Conservation (phyloP, 225 moss, liverwort and hornwort genomes). For the Pleurozium schreberi region DNA sequence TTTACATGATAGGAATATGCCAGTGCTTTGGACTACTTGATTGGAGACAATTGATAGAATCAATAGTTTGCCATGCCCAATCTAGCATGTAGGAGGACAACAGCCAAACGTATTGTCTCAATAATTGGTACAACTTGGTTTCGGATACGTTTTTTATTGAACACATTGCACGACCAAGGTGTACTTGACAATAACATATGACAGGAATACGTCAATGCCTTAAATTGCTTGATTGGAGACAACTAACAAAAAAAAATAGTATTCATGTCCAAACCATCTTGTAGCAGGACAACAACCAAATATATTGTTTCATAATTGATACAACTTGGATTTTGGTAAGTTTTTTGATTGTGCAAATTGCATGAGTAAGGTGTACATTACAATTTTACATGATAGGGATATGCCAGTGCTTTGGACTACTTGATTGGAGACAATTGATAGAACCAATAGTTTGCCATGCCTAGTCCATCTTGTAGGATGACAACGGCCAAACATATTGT, state of each 20-base stretch:
- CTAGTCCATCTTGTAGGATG: too few species aligned
- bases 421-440: not conserved
- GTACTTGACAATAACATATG: too few species aligned
- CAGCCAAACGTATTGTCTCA: not conserved
- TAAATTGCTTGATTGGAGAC: not conserved
- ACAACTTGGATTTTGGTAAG: not conserved
- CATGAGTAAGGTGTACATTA: not conserved
- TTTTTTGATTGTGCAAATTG: not conserved
- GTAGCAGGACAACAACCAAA: not conserved
- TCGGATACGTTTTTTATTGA: not conserved
- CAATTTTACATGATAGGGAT: too few species aligned
- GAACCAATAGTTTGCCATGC: rapidly evolving
- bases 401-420: rapidly evolving
- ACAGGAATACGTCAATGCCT: rapidly evolving
- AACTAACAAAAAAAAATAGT: too few species aligned
- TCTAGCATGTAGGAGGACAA: not conserved
- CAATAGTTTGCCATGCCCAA: not conserved
- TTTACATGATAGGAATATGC: too few species aligned
- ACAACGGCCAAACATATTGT: rapidly evolving
- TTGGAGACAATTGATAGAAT: not conserved
- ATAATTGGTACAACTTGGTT: not conserved
- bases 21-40: not conserved
- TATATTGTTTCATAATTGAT: not conserved
- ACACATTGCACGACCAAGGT: too few species aligned
- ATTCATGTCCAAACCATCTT: too few species aligned